Evolutionary conservation across 164 flowering plant genomes (phyloP), one percentile per base, ranked within the genome.

Genomic region (Taxillus chinensis): DNA sequence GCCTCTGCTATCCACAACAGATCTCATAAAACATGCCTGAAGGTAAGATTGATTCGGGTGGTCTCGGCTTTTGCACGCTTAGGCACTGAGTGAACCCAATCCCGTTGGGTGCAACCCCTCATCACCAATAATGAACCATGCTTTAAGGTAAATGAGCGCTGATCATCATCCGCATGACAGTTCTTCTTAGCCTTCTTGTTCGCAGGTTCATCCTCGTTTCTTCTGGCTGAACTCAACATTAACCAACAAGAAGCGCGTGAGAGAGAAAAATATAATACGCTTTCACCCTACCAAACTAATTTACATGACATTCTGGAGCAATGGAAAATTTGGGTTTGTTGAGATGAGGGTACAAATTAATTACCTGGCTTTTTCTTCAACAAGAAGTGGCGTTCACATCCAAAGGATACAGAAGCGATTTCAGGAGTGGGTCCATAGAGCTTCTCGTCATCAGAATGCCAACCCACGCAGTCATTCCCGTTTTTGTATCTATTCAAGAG

Each of bases 11-110:
- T 45, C 53, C 67, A 59, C 37, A 64, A 60, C 60, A 39, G 37
- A 15, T 45, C 64, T 63, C 60, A 75, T 11, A 83, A n/a, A 41
- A 86, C 80, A 59, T 6, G 79, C 68, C 98, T 82, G 74, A 90
- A 92, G 17, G 98, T 92, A 65, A 92, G 97, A 72, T 90, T 92
- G 65, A 90, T 86, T 55, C 98, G 72, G 11, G 74, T 67, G n/a
- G 85, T 66, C 39, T 77, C 86, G 12, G 82, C 90, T 75, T 82
- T 89, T 27, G 81, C 83, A 45, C 96, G 92, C 72, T 88, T 90
- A 9, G 97, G 97, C 17, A 90, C 89, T 0, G 93, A 92, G 64
- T 87, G 96, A 8, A 84, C 14, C 96, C 96, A 90, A 70, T 90
- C 93, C 63, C 96, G 69, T 61, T 90, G 96, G 11, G 88, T 86